Conservation (phyloP, 1,284 basidiomycete genomes). For the Ustilago xerochloae region DNA sequence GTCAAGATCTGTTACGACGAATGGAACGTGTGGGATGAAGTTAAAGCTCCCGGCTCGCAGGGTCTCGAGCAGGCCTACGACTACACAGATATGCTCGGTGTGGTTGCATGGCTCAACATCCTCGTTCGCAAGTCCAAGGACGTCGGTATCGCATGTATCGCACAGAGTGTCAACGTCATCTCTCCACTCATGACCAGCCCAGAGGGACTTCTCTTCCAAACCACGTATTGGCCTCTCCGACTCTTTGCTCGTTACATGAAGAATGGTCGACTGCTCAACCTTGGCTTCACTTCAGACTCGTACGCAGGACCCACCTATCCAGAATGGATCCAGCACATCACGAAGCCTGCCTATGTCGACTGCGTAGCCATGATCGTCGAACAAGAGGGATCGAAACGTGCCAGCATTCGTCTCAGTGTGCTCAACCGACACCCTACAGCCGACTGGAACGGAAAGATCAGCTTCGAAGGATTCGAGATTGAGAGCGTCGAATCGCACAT, state of each 20-base stretch:
- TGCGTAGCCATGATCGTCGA: conserved; percentile 71
- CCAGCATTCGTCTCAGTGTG: conserved; percentile 71
- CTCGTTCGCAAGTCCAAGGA: conserved; percentile 75
- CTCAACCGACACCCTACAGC: conserved; percentile 70
- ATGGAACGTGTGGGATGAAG: conserved; percentile 74
- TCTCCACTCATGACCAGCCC: conserved; percentile 71
- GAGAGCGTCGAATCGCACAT: conserved; percentile 35
- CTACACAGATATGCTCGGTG: conserved; percentile 75
- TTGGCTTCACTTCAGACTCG: conserved; percentile 69
- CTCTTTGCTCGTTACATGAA: conserved; percentile 75
- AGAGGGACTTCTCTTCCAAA: conserved; percentile 72
- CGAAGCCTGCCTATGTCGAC: conserved; percentile 71
- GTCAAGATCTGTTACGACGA: conserved; percentile 73
- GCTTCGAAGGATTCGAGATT: conserved; percentile 35
- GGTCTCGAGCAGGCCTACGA: conserved; percentile 75
- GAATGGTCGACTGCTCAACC: conserved; percentile 71
- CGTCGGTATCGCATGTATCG: conserved; percentile 76
- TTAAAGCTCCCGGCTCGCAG: conserved; percentile 70
- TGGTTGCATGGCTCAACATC: conserved; percentile 75
- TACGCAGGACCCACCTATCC: conserved; percentile 73
- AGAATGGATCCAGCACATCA: conserved; percentile 70
- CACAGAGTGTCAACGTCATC: conserved; percentile 75
- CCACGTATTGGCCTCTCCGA: conserved; percentile 73
- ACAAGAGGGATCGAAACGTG: conserved; percentile 29
- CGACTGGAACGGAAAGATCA: conserved; percentile 32